A percentile compares a stretch with the other conserved stretches of the same genome.
phyloP scores from a whole-genome alignment of 345 rosid species.

The Lepidium aucheri region DNA sequence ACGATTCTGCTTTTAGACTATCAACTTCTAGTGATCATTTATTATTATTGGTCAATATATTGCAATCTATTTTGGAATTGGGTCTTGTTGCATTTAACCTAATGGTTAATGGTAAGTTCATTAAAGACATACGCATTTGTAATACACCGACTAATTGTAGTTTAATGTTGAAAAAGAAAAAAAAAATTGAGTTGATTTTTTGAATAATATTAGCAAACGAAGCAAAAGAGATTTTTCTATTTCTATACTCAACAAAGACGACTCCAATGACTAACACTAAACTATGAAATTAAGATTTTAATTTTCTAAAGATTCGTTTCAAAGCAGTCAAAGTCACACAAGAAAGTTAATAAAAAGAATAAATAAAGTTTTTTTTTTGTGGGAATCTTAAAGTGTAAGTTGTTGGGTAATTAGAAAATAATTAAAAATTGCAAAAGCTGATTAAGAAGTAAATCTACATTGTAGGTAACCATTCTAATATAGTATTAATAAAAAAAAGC shows the following conservation, averaged over 20 bases:
- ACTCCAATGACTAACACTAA: not conserved
- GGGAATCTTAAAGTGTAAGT: not conserved
- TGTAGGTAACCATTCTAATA: no score
- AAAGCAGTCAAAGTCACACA: slow-evolving; percentile 14
- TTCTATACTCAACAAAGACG: not conserved
- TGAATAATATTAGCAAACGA: not conserved
- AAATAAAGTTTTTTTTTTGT: not conserved
- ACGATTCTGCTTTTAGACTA: slow-evolving; percentile 18
- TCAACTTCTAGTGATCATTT: slow-evolving; percentile 21
- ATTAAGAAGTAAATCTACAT: no score
- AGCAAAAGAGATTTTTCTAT: not conserved
- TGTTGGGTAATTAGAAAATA: not conserved
- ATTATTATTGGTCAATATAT: not conserved
- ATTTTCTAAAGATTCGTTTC: not conserved
- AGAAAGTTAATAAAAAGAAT: not conserved
- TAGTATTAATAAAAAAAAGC: no score
- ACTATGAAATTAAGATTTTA: not conserved
- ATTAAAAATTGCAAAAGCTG: no score
- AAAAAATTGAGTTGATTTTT: not conserved
- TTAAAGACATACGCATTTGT: no score
- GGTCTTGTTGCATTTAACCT: no score
- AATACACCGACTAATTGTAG: no score
- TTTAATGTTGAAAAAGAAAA: no score
- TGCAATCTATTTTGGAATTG: not conserved
- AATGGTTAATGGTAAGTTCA: no score